Conservation (phyloP, 306 rosid species). For the Oemleria cerasiformis region DNA sequence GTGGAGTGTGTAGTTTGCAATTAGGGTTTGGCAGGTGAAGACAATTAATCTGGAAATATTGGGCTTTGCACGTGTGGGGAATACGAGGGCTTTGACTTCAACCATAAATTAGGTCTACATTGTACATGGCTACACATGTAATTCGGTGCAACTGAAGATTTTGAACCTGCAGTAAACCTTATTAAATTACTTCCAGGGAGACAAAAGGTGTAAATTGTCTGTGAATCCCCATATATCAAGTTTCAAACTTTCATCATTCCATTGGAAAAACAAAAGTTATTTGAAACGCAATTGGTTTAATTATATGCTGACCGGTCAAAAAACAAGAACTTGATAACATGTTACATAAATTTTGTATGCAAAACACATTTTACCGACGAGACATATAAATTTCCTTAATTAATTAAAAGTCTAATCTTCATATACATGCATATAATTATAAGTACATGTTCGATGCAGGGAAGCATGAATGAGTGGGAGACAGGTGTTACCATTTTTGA, state of each 20-base stretch:
- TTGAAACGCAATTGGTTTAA: too few species aligned
- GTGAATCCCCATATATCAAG: constrained; percentile 35
- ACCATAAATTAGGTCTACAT: constrained; percentile 16
- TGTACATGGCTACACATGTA: constrained; percentile 7
- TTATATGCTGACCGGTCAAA: too few species aligned
- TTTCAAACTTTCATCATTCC: not conserved
- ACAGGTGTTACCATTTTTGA: not conserved
- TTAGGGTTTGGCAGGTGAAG: constrained; percentile 30
- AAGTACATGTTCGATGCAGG: too few species aligned
- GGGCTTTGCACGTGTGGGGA: constrained; percentile 44
- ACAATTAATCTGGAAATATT: constrained; percentile 27
- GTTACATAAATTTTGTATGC: too few species aligned
- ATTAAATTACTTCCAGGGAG: constrained; percentile 20
- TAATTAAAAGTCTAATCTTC: too few species aligned
- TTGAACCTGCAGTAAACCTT: constrained; percentile 25
- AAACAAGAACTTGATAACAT: too few species aligned
- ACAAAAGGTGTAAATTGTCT: constrained; percentile 32
- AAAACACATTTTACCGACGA: too few species aligned
- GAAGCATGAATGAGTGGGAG: not conserved
- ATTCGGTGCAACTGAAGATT: constrained; percentile 42
- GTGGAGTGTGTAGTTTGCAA: too few species aligned
- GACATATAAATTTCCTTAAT: too few species aligned
- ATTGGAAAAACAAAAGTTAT: too few species aligned
- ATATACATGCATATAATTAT: too few species aligned
- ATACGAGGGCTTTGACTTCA: constrained; percentile 25